Percentiles rank a stretch among this genome's conserved stretches.
These are phyloP conservation scores for Yamadazyma blattariae DNA, from an alignment of 1,139 yeast genomes.

Conservation along the genomic window DNA sequence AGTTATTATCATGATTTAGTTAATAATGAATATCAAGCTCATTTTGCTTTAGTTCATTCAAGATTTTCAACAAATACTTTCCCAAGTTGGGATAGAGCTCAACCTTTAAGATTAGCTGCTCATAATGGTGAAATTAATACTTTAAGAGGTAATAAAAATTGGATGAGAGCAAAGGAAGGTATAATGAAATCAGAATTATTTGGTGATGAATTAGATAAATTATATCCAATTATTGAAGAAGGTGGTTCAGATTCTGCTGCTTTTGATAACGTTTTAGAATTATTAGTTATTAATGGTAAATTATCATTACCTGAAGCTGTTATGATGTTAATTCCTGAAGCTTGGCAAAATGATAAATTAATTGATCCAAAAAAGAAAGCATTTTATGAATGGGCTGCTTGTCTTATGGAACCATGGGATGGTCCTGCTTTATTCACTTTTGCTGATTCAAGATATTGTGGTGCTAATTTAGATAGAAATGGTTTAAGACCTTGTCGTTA, in stretches of 20 bases:
- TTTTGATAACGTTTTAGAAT: constrained; percentile 90
- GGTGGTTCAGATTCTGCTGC: constrained; percentile 99
- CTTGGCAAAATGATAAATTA: constrained; percentile 85
- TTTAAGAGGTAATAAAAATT: constrained; percentile 93
- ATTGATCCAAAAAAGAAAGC: constrained; percentile 93
- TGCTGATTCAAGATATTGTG: constrained; percentile 97
- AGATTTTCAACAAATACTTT: constrained; percentile 97
- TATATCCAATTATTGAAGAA: constrained; percentile 94
- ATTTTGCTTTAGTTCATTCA: constrained; percentile 94
- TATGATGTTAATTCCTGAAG: constrained; percentile 96
- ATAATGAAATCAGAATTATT: constrained; percentile 84
- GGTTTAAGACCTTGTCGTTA: constrained; percentile 98
- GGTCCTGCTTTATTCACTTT: constrained; percentile 97
- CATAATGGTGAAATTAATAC: constrained; percentile 99
- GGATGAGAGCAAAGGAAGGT: constrained; percentile 99
- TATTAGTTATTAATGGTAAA: constrained; percentile 88
- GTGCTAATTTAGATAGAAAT: constrained; percentile 96
- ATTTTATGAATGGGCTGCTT: constrained; percentile 98
- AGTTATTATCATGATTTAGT: constrained; percentile 90
- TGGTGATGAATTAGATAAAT: constrained; percentile 86
- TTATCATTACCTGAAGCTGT: constrained; percentile 94
- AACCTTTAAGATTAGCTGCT: constrained; percentile 95
- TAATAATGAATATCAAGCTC: constrained; percentile 91
- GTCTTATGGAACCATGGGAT: constrained; percentile 99
- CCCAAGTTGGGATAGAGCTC: constrained; percentile 99